These are phyloP conservation scores for Lachancea lanzarotensis DNA, from an alignment of 805 yeast species.

Conservation along the genomic window DNA sequence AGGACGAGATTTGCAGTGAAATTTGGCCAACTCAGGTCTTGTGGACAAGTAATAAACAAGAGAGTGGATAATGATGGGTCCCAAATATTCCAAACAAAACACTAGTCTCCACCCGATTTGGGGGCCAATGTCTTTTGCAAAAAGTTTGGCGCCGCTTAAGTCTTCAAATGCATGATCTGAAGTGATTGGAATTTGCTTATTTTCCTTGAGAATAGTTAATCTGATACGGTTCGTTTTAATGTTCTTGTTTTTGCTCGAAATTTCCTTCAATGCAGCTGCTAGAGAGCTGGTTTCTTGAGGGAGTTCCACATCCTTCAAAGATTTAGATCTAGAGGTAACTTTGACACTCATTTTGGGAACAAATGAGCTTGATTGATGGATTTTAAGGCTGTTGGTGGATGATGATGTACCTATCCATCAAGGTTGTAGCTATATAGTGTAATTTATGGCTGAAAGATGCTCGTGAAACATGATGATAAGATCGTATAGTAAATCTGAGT, in stretches of 20 bases:
- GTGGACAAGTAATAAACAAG: constrained; percentile 45
- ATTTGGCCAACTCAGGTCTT: constrained; percentile 11
- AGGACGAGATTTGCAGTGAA: constrained; percentile 7
- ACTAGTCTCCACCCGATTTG: constrained; percentile 91
- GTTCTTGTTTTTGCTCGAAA: constrained; percentile 39
- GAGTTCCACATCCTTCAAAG: constrained; percentile 43
- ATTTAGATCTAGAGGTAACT: constrained; percentile 56
- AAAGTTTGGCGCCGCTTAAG: constrained; percentile 39
- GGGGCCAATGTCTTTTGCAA: constrained; percentile 84
- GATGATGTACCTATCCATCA: too few relatives aligned
- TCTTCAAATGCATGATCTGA: constrained; percentile 27
- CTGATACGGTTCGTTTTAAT: constrained; percentile 49
- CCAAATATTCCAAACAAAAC: constrained; percentile 80
- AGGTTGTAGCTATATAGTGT: too few relatives aligned
- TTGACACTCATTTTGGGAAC: constrained; percentile 28
- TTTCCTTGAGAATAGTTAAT: constrained; percentile 38
- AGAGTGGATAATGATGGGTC: constrained; percentile 80
- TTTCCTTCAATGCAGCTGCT: constrained; percentile 37
- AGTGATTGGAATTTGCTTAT: constrained; percentile 30
- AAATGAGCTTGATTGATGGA: not conserved
- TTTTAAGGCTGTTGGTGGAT: too few relatives aligned
- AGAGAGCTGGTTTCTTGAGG: constrained; percentile 35
- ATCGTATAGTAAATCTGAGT: too few relatives aligned
- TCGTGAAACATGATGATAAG: too few relatives aligned
- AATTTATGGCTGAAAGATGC: too few relatives aligned